A percentile compares a stretch with the other conserved stretches of the same genome.
Evolutionary conservation across 208 protist species (phyloP).

Genomic region (Wallacemonas collosoma): DNA sequence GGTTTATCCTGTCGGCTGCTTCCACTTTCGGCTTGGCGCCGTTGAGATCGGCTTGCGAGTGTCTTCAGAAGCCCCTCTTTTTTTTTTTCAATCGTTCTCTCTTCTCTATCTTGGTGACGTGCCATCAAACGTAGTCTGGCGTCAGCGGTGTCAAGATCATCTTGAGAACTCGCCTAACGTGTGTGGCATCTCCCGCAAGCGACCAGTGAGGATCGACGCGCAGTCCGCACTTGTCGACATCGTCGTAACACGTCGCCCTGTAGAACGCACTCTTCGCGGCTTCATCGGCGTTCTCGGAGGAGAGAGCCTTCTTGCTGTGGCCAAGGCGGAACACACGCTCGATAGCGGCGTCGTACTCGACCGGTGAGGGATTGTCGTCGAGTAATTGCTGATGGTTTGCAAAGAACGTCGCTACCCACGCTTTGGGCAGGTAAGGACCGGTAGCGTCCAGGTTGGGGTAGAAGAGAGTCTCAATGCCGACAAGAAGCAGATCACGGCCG

Average conservation of each 20-base stretch:
- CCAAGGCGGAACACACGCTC: constrained; percentile 29
- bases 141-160: neutral
- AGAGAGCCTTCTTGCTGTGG: constrained; percentile 13
- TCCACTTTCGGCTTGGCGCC: too few relatives aligned
- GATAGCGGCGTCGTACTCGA: constrained; percentile 44
- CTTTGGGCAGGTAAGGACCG: constrained; percentile 43
- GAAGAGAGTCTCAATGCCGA: constrained; percentile 47
- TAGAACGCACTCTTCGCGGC: constrained; percentile 1
- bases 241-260: constrained; percentile 7
- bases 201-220: constrained; percentile 5
- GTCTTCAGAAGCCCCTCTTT: neutral
- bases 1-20: too few relatives aligned
- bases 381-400: constrained; percentile 42
- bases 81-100: neutral
- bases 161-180: constrained; percentile 1
- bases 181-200: neutral
- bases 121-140: neutral
- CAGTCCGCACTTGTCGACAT: constrained; percentile 1
- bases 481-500: constrained; percentile 52
- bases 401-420: constrained; percentile 35
- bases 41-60: too few relatives aligned
- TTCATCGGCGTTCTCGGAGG: neutral
- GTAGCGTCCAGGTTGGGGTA: constrained; percentile 44
- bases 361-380: constrained; percentile 21
- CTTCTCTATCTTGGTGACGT: neutral